Conservation (phyloP, 176 grass and related monocot species). For the Elymus sibiricus region DNA sequence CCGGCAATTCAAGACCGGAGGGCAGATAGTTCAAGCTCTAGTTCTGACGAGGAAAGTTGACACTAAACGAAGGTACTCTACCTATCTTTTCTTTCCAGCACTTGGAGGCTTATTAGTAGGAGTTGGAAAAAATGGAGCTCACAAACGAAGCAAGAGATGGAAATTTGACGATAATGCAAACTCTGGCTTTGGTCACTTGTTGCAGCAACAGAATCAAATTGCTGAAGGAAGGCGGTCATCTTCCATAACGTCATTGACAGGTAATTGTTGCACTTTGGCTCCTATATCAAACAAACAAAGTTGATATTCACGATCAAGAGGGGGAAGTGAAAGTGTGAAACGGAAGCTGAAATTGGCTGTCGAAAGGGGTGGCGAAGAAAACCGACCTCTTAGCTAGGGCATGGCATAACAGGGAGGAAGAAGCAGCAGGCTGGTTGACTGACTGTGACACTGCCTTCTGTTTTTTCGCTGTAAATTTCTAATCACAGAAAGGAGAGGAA, state of each 20-base stretch:
- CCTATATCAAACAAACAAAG: neutral
- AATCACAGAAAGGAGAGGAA: constrained; percentile 11
- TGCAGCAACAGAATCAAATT: neutral
- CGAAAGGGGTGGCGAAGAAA: neutral
- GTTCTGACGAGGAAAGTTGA: constrained; percentile 34
- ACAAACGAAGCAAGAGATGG: too few species aligned
- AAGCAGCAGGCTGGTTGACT: neutral
- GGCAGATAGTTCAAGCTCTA: constrained; percentile 50
- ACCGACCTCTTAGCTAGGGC: constrained; percentile 13
- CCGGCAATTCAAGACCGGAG: constrained; percentile 61
- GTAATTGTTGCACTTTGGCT: neutral
- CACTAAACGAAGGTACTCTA: neutral
- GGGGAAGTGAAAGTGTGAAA: neutral
- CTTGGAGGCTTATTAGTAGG: neutral
- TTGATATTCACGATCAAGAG: neutral
- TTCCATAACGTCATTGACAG: neutral
- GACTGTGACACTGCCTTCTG: constrained; percentile 2
- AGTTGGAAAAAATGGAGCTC: neutral
- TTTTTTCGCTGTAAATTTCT: constrained; percentile 3
- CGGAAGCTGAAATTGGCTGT: neutral
- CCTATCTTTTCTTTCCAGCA: neutral
- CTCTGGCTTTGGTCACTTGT: neutral
- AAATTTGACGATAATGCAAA: neutral
- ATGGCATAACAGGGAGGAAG: neutral
- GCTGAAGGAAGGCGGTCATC: neutral